These are phyloP conservation scores for Chondrus crispus DNA, from an alignment of 23 red algal species.

Conservation along the genomic window DNA sequence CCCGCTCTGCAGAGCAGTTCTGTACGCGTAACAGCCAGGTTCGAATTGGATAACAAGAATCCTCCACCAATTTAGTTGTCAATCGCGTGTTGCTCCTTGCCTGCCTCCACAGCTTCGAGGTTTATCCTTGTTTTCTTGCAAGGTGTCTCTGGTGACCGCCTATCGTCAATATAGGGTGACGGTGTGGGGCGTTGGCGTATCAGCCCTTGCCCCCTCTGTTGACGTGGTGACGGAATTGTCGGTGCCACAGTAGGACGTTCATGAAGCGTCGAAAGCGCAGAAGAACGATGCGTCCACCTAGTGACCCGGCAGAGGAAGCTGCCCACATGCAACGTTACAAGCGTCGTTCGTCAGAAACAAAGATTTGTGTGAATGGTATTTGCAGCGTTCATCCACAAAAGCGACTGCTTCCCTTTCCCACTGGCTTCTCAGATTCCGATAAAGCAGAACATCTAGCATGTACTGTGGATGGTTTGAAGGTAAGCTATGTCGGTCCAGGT, in stretches of 20 bases:
- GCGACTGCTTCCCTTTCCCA: not conserved
- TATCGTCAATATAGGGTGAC: too few species aligned
- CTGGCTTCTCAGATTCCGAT: conserved; percentile 53
- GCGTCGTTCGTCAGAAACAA: conserved; percentile 39
- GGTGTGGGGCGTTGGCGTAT: too few species aligned
- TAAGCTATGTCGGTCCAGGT: conserved; percentile 79
- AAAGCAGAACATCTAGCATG: conserved; percentile 48
- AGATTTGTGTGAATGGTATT: conserved; percentile 53
- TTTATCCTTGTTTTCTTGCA: too few species aligned
- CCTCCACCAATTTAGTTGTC: too few species aligned
- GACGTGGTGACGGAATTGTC: not conserved
- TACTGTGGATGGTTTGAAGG: conserved; percentile 30
- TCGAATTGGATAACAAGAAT: too few species aligned
- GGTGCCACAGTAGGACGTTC: not conserved
- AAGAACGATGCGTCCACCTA: conserved; percentile 68
- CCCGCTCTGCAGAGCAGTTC: too few species aligned
- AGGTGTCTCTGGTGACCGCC: too few species aligned
- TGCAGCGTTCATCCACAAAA: conserved; percentile 9
- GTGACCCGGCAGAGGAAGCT: conserved; percentile 13
- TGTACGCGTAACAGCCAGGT: too few species aligned
- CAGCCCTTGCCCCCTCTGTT: too few species aligned
- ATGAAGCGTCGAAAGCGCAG: conserved; percentile 61
- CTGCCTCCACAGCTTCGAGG: too few species aligned
- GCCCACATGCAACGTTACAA: conserved; percentile 16
- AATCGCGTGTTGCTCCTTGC: too few species aligned